Conservation (phyloP, 2,329 filamentous ascomycete species). For the Monosporascus sp. region DNA sequence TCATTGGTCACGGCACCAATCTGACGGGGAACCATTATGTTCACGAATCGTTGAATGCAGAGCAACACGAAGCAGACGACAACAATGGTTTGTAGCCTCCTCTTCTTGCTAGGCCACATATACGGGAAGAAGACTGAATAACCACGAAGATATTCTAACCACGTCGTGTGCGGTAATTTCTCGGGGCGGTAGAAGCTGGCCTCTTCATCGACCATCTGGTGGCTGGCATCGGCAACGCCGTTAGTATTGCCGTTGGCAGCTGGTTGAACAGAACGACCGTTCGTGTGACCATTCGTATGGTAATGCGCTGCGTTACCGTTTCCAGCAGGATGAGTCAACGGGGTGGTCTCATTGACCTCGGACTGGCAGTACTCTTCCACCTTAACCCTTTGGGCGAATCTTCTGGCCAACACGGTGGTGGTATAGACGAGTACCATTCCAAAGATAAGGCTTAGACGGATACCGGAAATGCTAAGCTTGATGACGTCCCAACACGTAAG, state of each 20-base stretch:
- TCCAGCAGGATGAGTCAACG: constrained; percentile 44
- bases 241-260: constrained; percentile 32
- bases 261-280: constrained; percentile 10
- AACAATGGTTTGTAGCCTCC: constrained; percentile 69
- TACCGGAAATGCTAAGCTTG: constrained; percentile 60
- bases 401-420: constrained; percentile 42
- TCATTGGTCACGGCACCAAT: constrained; percentile 74
- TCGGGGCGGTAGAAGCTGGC: constrained; percentile 86
- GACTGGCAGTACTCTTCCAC: constrained; percentile 35
- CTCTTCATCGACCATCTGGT: constrained; percentile 48
- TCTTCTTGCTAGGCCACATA: constrained; percentile 83
- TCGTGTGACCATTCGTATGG: constrained; percentile 15
- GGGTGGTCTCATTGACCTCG: constrained; percentile 53
- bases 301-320: constrained; percentile 10
- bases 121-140: constrained; percentile 96
- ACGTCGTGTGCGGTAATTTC: constrained; percentile 79
- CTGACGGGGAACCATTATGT: constrained; percentile 79
- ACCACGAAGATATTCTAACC: constrained; percentile 92
- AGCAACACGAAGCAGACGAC: constrained; percentile 78
- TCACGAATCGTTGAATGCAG: constrained; percentile 74
- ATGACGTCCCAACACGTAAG: constrained; percentile 52
- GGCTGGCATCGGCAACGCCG: constrained; percentile 27
- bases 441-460: constrained; percentile 63
- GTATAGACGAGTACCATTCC: constrained; percentile 57
- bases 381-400: constrained; percentile 35